A percentile compares a stretch with the other conserved stretches of the same genome.
These are phyloP conservation scores for Neocatenulostroma microsporum DNA, from an alignment of 2,329 filamentous ascomycete species.

Conservation along the genomic window DNA sequence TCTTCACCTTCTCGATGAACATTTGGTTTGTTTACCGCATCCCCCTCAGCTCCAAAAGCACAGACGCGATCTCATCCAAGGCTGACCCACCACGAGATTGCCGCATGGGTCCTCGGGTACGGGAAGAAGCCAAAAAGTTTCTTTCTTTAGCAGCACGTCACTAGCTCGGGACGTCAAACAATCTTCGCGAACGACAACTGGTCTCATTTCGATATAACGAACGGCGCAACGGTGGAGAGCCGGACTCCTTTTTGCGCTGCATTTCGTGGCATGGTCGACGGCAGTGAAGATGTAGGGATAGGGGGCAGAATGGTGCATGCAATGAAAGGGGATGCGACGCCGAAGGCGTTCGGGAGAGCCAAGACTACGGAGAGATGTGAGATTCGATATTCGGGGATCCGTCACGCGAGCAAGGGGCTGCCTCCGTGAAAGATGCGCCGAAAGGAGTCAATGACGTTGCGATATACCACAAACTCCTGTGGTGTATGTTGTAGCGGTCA, in stretches of 20 bases:
- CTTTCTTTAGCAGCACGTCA: conserved; percentile 1
- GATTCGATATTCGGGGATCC: conserved; percentile 1
- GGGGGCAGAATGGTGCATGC: too few relatives aligned
- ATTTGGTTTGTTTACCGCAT: too few relatives aligned
- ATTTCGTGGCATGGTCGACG: too few relatives aligned
- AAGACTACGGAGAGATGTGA: conserved; percentile 3
- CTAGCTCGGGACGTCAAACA: too few relatives aligned
- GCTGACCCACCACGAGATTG: conserved; percentile 3
- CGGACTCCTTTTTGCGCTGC: conserved; percentile 5
- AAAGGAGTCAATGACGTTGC: conserved; percentile 1
- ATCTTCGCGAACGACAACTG: too few relatives aligned
- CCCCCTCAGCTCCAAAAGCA: too few relatives aligned
- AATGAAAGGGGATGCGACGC: neutral
- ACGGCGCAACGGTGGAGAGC: too few relatives aligned
- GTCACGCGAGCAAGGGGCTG: too few relatives aligned
- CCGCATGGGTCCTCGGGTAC: conserved; percentile 3
- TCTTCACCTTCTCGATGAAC: too few relatives aligned
- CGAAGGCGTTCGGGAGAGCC: conserved; percentile 2
- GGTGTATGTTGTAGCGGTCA: neutral
- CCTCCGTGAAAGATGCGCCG: too few relatives aligned
- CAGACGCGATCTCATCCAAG: conserved; percentile 4
- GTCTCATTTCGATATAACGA: too few relatives aligned
- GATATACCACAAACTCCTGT: neutral
- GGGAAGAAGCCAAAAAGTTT: conserved; percentile 1
- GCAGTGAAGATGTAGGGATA: neutral